Percentiles rank a stretch among this genome's conserved stretches.
These are phyloP conservation scores for Emericellopsis terricola DNA, from an alignment of 495 filamentous ascomycete genomes.

Conservation along the genomic window DNA sequence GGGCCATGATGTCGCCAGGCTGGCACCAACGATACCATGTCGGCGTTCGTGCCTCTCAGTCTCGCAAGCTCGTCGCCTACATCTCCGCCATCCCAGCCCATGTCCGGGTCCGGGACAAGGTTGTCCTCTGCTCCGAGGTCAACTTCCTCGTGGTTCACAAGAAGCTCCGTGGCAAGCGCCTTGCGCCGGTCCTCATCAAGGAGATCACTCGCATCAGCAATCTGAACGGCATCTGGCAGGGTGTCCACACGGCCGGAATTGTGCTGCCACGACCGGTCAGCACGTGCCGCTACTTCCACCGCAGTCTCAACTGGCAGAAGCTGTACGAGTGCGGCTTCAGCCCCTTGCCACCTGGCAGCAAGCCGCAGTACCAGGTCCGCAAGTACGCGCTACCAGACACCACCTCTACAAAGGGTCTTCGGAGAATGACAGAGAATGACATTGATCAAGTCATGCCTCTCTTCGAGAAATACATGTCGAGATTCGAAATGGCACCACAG, in stretches of 20 bases:
- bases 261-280: conserved; percentile 78
- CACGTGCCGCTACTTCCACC: conserved; percentile 89
- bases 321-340: conserved; percentile 86
- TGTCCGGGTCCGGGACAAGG: conserved; percentile 59
- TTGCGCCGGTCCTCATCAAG: conserved; percentile 87
- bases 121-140: conserved; percentile 69
- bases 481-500: conserved; percentile 67
- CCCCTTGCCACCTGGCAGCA: conserved; percentile 60
- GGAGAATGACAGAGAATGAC: conserved; percentile 69
- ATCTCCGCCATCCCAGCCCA: conserved; percentile 80
- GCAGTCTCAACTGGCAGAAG: conserved; percentile 86
- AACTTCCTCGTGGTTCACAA: conserved; percentile 98
- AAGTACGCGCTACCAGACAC: conserved; percentile 60
- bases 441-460: conserved; percentile 58
- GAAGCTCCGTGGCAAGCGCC: conserved; percentile 81
- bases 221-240: conserved; percentile 66
- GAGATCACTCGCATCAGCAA: conserved; percentile 90
- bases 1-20: conserved; percentile 86
- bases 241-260: conserved; percentile 84
- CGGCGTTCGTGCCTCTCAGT: conserved; percentile 64
- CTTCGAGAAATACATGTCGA: conserved; percentile 57
- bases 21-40: conserved; percentile 94
- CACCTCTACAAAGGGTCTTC: conserved; percentile 52
- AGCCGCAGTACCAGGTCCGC: conserved; percentile 58
- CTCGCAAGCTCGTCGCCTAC: conserved; percentile 75